Evolutionary conservation across 352 stramenopile species (phyloP).

Genomic region (Aphanomyces cochlioides): DNA sequence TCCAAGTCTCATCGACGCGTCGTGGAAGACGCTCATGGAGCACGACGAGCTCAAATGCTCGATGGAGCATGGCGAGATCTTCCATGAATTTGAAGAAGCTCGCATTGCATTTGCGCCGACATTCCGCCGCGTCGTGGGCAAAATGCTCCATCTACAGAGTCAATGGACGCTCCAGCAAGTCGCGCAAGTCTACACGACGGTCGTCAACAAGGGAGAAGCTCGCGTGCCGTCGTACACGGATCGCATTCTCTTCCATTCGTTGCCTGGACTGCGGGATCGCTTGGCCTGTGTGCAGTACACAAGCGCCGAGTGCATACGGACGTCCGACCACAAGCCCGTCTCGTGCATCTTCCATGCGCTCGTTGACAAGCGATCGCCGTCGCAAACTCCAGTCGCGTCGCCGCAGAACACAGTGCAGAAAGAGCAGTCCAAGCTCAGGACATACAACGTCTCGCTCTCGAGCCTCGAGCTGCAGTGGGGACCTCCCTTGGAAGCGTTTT

Average conservation of each 20-base stretch:
- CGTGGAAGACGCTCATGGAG: conserved; percentile 39
- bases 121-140: conserved; percentile 64
- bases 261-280: conserved; percentile 49
- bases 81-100: conserved; percentile 72
- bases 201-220: conserved; percentile 48
- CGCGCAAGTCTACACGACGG: conserved; percentile 52
- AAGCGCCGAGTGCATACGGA: conserved; percentile 66
- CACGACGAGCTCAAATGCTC: conserved; percentile 72
- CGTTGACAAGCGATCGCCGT: conserved; percentile 12
- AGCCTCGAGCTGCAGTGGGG: background rate
- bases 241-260: conserved; percentile 76
- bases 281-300: conserved; percentile 68
- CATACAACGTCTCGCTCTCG: background rate
- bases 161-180: background rate
- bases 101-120: conserved; percentile 72
- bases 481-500: background rate
- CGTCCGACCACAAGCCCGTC: conserved; percentile 84
- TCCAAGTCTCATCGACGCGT: background rate
- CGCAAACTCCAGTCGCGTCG: background rate
- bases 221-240: conserved; percentile 89
- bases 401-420: background rate
- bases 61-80: conserved; percentile 63
- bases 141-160: conserved; percentile 35
- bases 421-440: background rate
- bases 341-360: conserved; percentile 55